Conservation (phyloP, 352 stramenopile species). For the Phytopythium montanum region DNA sequence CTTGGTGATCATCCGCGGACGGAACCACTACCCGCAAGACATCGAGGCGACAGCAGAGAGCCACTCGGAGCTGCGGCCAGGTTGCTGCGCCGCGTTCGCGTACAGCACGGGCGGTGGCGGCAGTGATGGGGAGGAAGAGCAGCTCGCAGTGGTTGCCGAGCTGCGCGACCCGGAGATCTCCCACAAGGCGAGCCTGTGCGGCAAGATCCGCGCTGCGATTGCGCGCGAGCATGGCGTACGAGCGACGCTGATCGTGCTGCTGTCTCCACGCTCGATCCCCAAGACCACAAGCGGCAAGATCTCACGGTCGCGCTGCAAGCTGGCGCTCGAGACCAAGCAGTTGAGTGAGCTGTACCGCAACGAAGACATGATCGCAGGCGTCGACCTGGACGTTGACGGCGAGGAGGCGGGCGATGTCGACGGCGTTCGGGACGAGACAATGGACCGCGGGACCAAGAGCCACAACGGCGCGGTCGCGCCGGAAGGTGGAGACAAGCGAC, state of each 20-base stretch:
- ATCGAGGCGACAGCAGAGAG: constrained; percentile 93
- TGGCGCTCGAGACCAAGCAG: constrained; percentile 53
- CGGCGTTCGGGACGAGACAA: constrained; percentile 20
- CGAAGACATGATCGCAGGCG: constrained; percentile 68
- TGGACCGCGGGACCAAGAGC: constrained; percentile 15
- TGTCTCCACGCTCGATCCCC: constrained; percentile 91
- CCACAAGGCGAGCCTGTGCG: constrained; percentile 72
- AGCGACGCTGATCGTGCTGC: constrained; percentile 88
- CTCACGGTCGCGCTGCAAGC: constrained; percentile 86
- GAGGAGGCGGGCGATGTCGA: constrained; percentile 21
- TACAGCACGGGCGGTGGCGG: constrained; percentile 27
- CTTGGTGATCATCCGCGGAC: constrained; percentile 98
- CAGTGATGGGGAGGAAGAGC: constrained; percentile 55
- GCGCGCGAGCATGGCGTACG: constrained; percentile 81
- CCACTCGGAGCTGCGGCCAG: constrained; percentile 82
- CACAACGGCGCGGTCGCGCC: constrained; percentile 8
- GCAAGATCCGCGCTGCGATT: constrained; percentile 66
- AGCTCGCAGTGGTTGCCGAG: constrained; percentile 73
- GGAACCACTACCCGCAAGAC: constrained; percentile 99
- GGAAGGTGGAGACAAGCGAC: constrained; percentile 17
- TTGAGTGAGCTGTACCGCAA: constrained; percentile 75
- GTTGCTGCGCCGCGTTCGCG: constrained; percentile 95
- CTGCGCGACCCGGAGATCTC: constrained; percentile 62
- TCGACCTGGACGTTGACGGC: constrained; percentile 30
- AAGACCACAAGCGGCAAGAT: constrained; percentile 99